Evolutionary conservation across 2,329 filamentous ascomycete genomes (phyloP).

Genomic region (Colletotrichum caudatum): DNA sequence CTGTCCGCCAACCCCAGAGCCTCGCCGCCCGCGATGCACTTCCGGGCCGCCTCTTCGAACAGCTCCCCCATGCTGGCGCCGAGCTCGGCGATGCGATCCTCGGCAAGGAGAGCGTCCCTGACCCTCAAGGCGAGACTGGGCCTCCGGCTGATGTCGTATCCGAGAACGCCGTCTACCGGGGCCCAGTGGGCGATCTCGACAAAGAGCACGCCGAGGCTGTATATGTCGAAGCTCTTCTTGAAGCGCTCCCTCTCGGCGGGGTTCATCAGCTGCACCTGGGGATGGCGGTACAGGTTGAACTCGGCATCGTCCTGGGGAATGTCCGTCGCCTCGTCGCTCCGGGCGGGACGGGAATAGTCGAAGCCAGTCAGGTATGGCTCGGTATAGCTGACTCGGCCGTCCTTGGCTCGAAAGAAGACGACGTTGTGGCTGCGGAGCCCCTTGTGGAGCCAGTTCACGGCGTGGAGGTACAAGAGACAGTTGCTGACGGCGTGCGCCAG

Average conservation of each 20-base stretch:
- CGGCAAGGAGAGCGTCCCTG: constrained; percentile 49
- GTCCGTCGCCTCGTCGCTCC: constrained; percentile 64
- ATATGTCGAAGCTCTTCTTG: constrained; percentile 65
- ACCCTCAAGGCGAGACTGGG: constrained; percentile 55
- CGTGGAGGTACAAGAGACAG: constrained; percentile 66
- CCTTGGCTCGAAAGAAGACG: constrained; percentile 60
- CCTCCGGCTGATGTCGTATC: constrained; percentile 53
- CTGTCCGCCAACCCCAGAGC: constrained; percentile 52
- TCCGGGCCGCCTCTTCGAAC: constrained; percentile 54
- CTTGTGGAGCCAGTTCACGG: constrained; percentile 70
- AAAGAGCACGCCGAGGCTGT: constrained; percentile 64
- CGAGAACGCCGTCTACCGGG: constrained; percentile 58
- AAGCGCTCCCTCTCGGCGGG: constrained; percentile 52
- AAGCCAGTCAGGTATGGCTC: constrained; percentile 64
- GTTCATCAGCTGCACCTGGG: constrained; percentile 53
- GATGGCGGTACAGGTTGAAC: constrained; percentile 65
- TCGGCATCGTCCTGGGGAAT: constrained; percentile 58
- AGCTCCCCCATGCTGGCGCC: constrained; percentile 55
- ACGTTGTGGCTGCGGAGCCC: constrained; percentile 66
- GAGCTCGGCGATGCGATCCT: constrained; percentile 49
- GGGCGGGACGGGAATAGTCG: constrained; percentile 65
- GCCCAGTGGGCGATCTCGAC: constrained; percentile 67
- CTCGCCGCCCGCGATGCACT: constrained; percentile 53
- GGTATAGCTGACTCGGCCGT: constrained; percentile 52
- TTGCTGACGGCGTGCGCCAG: constrained; percentile 65